Evolutionary conservation across 331 rosid species (phyloP), one percentile per base, ranked within the genome.

Genomic region (Ulmus americana): DNA sequence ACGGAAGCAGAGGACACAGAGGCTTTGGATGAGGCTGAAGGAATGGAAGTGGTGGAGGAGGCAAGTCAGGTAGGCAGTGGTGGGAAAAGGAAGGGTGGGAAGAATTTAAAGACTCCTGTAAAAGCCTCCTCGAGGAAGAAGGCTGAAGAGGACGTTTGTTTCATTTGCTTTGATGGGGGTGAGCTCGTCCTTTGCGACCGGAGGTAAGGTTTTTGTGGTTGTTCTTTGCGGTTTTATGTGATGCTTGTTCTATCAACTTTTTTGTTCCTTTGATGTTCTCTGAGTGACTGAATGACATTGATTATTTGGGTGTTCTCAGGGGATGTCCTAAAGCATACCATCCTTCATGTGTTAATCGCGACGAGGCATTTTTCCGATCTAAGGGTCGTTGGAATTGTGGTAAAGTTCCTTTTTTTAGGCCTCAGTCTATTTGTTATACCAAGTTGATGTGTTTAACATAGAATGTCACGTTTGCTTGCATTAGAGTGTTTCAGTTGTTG

Each of bases 361-460:
- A 94, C 9, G 97, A 90, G 62, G 99, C 97, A 16, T 94, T 94
- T 81, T 94, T 94, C 77, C 90, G 75, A 66, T 66, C 99, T 3
- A 94, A 94, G 90, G 99, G 99, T 74, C 88, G 87, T 71, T 94
- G 97, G 97, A 94, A 94, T 65, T 94, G 97, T 11, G 97, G 99
- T 94, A 79, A 69, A 6, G 18, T 61, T 80, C 76, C 64, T 28
- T 41, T 59, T 64, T 63, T 41, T 22, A 4, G 61, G 39, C 2
- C 12, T 43, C 39, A 14, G 39, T 16, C 64, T 73, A 71, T 14
- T 15, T 55, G 56, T 41, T 5, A 56, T 38, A 11, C 14, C 7
- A 28, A 39, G 55, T 8, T 56, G 42, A 20, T 43, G 62, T 35
- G 35, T 63, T 14, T 28, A 35, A 16, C 1, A 52, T 49, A n/a